Conservation (phyloP, 2,329 filamentous ascomycete species). For the Emergomyces orientalis region DNA sequence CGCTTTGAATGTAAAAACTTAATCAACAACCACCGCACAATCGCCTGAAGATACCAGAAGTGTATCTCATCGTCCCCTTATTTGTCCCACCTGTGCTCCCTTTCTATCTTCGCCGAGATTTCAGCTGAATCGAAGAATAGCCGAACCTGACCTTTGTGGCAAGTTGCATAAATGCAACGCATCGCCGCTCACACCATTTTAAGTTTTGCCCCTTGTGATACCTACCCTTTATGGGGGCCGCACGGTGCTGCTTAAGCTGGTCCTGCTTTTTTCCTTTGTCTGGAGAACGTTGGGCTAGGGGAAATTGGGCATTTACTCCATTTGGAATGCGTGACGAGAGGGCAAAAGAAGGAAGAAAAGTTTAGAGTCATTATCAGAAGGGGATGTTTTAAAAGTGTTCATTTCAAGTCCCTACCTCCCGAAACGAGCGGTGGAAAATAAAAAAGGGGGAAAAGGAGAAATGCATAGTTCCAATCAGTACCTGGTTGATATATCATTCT, state of each 20-base stretch:
- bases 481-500: background rate
- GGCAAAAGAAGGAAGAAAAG: background rate
- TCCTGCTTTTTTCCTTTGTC: background rate
- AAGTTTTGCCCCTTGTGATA: background rate
- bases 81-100: background rate
- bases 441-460: background rate
- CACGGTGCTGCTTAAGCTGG: background rate
- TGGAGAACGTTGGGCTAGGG: background rate
- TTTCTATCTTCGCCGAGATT: background rate
- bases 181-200: background rate
- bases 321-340: background rate
- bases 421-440: background rate
- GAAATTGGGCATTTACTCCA: background rate
- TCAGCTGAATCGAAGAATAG: background rate
- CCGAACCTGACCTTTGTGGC: background rate
- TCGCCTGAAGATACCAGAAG: too few relatives aligned
- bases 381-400: background rate
- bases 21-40: background rate
- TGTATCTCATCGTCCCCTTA: background rate
- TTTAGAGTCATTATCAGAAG: background rate
- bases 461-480: background rate
- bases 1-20: too few relatives aligned
- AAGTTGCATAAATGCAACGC: background rate
- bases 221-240: background rate
- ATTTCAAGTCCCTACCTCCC: background rate